These are phyloP conservation scores for Lentinus brumalis DNA, from an alignment of 768 basidiomycete genomes.

Conservation along the genomic window DNA sequence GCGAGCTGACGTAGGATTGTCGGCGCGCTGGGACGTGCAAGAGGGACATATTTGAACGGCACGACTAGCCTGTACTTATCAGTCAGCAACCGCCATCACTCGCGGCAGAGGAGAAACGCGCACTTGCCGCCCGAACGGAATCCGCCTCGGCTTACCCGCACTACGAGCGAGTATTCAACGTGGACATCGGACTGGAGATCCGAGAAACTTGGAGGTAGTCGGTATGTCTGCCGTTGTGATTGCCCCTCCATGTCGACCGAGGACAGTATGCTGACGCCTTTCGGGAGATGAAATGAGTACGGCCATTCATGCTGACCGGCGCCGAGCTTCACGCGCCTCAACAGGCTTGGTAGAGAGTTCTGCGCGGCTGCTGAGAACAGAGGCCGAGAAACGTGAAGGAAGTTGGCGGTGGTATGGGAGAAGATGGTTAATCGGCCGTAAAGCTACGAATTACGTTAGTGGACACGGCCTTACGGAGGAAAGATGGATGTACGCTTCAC, in stretches of 20 bases:
- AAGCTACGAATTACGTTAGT: neutral
- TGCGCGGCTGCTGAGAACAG: constrained; percentile 14
- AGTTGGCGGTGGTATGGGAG: constrained; percentile 11
- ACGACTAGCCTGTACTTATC: constrained; percentile 15
- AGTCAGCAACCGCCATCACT: neutral
- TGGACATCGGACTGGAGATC: constrained; percentile 9
- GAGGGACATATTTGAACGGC: constrained; percentile 22
- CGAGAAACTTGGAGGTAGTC: constrained; percentile 24
- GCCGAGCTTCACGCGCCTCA: constrained; percentile 18
- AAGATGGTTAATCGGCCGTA: constrained; percentile 9
- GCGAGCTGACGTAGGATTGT: constrained; percentile 26
- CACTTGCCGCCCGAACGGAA: constrained; percentile 22
- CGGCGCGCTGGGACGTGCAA: constrained; percentile 22
- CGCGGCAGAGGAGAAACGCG: neutral
- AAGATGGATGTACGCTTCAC: too few relatives aligned
- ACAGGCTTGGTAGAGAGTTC: neutral
- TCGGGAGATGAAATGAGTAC: constrained; percentile 23
- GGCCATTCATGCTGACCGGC: constrained; percentile 21
- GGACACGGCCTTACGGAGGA: too few relatives aligned
- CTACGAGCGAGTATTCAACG: constrained; percentile 22
- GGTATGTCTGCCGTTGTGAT: constrained; percentile 12
- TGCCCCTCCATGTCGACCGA: neutral
- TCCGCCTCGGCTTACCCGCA: constrained; percentile 16
- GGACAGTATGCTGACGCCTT: constrained; percentile 17
- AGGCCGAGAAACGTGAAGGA: constrained; percentile 11